phyloP scores from a whole-genome alignment of 2,329 filamentous ascomycete genomes.

The Fusarium nematophilum region DNA sequence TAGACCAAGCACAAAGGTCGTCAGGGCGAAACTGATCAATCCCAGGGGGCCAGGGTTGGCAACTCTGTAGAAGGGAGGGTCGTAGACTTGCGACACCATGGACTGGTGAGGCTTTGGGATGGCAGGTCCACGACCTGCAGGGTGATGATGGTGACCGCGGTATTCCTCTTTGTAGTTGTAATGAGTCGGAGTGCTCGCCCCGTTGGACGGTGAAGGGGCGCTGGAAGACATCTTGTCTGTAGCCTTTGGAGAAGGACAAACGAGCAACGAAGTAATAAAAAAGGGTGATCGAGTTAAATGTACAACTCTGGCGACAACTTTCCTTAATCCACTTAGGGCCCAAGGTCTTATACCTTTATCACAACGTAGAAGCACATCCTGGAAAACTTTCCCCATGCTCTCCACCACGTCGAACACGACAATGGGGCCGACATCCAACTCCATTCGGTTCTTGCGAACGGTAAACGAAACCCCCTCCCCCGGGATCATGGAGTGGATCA shows the following conservation, averaged over 20 bases:
- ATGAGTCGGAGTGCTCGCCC: constrained; percentile 41
- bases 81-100: constrained; percentile 50
- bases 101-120: constrained; percentile 46
- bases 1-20: constrained; percentile 69
- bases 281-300: constrained; percentile 1
- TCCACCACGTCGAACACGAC: constrained; percentile 22
- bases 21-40: constrained; percentile 72
- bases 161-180: constrained; percentile 38
- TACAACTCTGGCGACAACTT: constrained; percentile 5
- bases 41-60: constrained; percentile 71
- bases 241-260: not conserved
- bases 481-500: constrained; percentile 15
- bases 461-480: constrained; percentile 2
- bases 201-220: constrained; percentile 33
- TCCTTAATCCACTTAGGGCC: constrained; percentile 17
- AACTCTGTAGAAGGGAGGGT: constrained; percentile 56
- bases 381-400: constrained; percentile 22
- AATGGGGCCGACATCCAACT: constrained; percentile 20
- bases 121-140: constrained; percentile 20
- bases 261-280: not conserved
- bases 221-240: constrained; percentile 33
- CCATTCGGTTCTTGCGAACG: constrained; percentile 11
- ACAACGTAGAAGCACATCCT: constrained; percentile 3
- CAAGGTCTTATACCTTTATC: constrained; percentile 23
- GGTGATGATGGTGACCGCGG: constrained; percentile 26